These are phyloP conservation scores for Colletotrichum karsti DNA, from an alignment of 2,329 filamentous ascomycete species.

Conservation along the genomic window DNA sequence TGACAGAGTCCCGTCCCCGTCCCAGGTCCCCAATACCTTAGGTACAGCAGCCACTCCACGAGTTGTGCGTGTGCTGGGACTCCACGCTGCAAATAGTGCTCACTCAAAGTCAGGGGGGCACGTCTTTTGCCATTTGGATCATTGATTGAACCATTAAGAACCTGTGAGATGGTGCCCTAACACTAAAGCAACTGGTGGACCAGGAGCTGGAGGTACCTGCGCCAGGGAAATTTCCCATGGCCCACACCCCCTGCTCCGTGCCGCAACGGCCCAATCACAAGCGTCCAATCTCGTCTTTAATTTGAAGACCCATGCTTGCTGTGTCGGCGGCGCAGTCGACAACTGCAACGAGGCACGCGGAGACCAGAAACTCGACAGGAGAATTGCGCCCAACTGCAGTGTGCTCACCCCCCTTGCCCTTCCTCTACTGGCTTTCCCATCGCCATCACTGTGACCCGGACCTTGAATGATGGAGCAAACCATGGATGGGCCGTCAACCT, in stretches of 20 bases:
- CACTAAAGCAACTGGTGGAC: not conserved
- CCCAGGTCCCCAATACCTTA: not conserved
- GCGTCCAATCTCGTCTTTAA: conserved; percentile 21
- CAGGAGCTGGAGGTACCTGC: conserved; percentile 14
- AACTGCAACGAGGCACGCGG: conserved; percentile 23
- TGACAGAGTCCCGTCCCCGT: not conserved
- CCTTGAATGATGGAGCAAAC: not conserved
- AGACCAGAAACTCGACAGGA: conserved; percentile 7
- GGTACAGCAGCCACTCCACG: not conserved
- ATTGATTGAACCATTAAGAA: too few relatives aligned
- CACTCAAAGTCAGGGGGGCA: not conserved
- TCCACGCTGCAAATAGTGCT: conserved; percentile 11
- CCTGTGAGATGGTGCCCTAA: not conserved
- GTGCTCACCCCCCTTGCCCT: not conserved
- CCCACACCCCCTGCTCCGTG: conserved; percentile 8
- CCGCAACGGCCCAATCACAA: conserved; percentile 3
- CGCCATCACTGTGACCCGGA: not conserved
- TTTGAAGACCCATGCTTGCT: conserved; percentile 18
- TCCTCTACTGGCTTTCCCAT: not conserved
- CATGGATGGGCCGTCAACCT: not conserved
- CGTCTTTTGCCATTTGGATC: too few relatives aligned
- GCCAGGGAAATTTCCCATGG: conserved; percentile 11
- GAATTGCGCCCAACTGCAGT: conserved; percentile 21
- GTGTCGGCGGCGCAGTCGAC: conserved; percentile 23
- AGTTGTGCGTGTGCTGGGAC: not conserved